phyloP scores from a whole-genome alignment of 345 rosid genomes.

The Raphanus sativus region DNA sequence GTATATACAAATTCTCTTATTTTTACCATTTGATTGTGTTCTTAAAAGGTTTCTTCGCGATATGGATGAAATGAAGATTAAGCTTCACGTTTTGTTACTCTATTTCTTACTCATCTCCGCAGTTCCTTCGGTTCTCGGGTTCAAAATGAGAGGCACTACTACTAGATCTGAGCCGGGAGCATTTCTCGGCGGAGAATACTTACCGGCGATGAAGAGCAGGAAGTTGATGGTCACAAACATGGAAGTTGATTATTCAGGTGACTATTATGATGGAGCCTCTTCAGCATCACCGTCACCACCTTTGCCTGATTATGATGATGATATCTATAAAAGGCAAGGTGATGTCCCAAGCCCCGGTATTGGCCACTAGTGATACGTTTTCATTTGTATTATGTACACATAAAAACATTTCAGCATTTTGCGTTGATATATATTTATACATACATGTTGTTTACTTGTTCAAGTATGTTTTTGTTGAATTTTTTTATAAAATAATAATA shows the following conservation, averaged over 20 bases:
- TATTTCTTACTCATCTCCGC: constrained; percentile 22
- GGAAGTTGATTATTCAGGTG: constrained; percentile 34
- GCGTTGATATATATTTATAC: background rate
- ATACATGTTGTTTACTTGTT: constrained; percentile 12
- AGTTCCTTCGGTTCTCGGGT: constrained; percentile 14
- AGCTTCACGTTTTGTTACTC: constrained; percentile 18
- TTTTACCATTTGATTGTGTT: background rate
- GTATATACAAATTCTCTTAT: background rate
- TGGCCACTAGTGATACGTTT: constrained; percentile 53
- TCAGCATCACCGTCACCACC: constrained; percentile 36
- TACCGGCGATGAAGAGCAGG: constrained; percentile 25
- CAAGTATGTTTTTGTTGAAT: too few species aligned
- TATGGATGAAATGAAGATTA: constrained; percentile 19
- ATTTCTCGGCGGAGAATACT: constrained; percentile 20
- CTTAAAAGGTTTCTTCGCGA: background rate
- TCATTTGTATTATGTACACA: background rate
- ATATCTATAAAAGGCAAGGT: constrained; percentile 70
- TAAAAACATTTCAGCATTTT: constrained; percentile 2
- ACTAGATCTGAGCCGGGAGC: constrained; percentile 10
- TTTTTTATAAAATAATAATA: too few species aligned
- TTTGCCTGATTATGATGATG: constrained; percentile 54
- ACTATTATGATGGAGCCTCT: constrained; percentile 23
- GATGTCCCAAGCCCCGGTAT: constrained; percentile 85
- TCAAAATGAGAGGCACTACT: constrained; percentile 9
- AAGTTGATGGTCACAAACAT: constrained; percentile 28